Conservation (phyloP, 2,329 filamentous ascomycete species). For the Epichloe typhina region DNA sequence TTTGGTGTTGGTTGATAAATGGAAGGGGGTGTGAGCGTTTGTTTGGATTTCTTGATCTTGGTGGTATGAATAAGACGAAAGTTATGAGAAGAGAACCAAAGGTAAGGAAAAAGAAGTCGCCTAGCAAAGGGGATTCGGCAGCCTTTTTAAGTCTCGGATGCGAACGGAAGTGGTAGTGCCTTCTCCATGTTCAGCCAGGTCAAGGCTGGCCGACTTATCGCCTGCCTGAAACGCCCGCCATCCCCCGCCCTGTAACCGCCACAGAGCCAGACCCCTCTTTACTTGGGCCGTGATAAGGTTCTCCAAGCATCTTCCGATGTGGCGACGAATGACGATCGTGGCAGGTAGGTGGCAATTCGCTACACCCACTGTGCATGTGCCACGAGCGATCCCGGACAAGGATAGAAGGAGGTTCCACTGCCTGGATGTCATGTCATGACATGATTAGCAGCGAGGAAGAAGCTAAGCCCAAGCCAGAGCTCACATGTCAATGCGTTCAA, state of each 20-base stretch:
- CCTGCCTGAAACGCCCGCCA: not conserved
- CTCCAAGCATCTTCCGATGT: conserved; percentile 1
- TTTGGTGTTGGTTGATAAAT: conserved; percentile 4
- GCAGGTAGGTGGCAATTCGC: not conserved
- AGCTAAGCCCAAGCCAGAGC: too few species aligned
- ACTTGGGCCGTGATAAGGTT: not conserved
- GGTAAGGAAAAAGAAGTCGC: not conserved
- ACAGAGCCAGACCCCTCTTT: not conserved
- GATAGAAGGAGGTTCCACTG: not conserved
- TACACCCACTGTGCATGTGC: not conserved
- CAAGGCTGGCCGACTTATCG: too few species aligned
- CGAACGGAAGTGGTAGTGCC: not conserved
- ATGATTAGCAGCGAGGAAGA: too few species aligned
- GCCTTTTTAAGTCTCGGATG: not conserved
- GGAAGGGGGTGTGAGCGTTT: not conserved
- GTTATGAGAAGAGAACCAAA: not conserved
- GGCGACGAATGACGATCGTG: conserved; percentile 5
- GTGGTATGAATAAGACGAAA: not conserved
- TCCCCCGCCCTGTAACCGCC: not conserved
- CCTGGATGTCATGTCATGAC: too few species aligned
- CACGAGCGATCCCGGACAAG: not conserved
- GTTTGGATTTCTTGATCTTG: not conserved
- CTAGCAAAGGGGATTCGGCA: not conserved
- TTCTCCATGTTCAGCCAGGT: not conserved
- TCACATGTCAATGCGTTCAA: too few species aligned